Evolutionary conservation across 2,329 filamentous ascomycete species (phyloP).

Genomic region (Leptographium wingfieldii): DNA sequence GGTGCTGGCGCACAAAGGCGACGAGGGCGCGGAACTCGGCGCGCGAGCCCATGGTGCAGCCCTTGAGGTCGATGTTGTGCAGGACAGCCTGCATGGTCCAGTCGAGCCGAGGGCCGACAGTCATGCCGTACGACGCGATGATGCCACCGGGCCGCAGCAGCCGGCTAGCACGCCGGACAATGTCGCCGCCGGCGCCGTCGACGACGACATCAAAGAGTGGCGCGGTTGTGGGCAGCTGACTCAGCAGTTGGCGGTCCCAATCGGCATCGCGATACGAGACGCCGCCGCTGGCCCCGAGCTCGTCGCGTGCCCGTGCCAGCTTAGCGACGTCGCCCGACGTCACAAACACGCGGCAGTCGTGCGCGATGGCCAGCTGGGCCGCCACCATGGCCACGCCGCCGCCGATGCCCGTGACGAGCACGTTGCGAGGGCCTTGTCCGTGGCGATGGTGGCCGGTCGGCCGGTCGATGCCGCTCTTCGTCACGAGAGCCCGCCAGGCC

Average conservation of each 20-base stretch:
- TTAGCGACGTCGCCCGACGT: conserved; percentile 65
- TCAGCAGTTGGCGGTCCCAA: conserved; percentile 68
- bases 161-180: conserved; percentile 55
- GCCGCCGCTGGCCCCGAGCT: conserved; percentile 68
- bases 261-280: conserved; percentile 64
- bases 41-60: conserved; percentile 82
- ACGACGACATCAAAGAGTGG: conserved; percentile 71
- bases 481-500: conserved; percentile 74
- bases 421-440: conserved; percentile 44
- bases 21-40: conserved; percentile 90
- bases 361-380: conserved; percentile 64
- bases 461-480: conserved; percentile 52
- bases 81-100: conserved; percentile 76
- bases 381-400: conserved; percentile 80
- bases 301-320: conserved; percentile 52
- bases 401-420: conserved; percentile 83
- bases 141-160: conserved; percentile 72
- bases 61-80: conserved; percentile 76
- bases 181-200: conserved; percentile 80
- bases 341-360: conserved; percentile 69
- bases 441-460: conserved; percentile 10
- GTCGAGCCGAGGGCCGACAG: conserved; percentile 68
- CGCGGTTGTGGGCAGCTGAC: conserved; percentile 49
- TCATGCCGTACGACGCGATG: conserved; percentile 89
- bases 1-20: conserved; percentile 52